Percentiles rank a stretch among this genome's conserved stretches.
phyloP scores from a whole-genome alignment of 2,329 filamentous ascomycete species.

The Exophiala aquamarina region DNA sequence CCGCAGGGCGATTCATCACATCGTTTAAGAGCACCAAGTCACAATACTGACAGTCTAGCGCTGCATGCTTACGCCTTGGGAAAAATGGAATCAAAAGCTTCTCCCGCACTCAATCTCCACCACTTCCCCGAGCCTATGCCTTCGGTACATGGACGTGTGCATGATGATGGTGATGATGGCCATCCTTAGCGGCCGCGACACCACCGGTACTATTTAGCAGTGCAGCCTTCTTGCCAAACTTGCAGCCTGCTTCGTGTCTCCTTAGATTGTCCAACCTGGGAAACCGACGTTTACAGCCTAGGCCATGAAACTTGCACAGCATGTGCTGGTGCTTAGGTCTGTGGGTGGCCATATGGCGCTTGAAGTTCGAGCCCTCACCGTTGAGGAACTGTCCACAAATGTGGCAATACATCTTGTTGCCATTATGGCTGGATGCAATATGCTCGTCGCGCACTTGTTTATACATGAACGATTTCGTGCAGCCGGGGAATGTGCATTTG shows the following conservation, averaged over 20 bases:
- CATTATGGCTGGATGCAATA: constrained; percentile 23
- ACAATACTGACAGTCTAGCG: too few species aligned
- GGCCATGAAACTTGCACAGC: constrained; percentile 26
- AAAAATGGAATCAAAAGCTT: too few species aligned
- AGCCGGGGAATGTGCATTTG: constrained; percentile 29
- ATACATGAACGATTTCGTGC: constrained; percentile 29
- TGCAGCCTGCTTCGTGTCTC: constrained; percentile 28
- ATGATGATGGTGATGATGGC: constrained; percentile 21
- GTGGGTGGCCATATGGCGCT: constrained; percentile 28
- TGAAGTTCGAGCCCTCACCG: constrained; percentile 29
- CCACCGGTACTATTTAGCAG: constrained; percentile 1
- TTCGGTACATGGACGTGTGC: background rate
- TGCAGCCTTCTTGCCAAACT: constrained; percentile 28
- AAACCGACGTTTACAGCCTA: constrained; percentile 28
- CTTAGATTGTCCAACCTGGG: constrained; percentile 27
- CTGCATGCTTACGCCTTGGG: too few species aligned
- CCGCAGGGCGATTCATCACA: too few species aligned
- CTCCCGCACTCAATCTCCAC: too few species aligned
- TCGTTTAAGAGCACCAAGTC: too few species aligned
- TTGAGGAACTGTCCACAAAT: constrained; percentile 29
- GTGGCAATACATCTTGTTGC: constrained; percentile 28
- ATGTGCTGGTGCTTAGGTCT: constrained; percentile 28
- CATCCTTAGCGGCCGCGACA: background rate
- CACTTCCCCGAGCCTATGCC: too few species aligned
- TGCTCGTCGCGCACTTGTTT: constrained; percentile 30